Conservation (phyloP, 176 grass and related monocot genomes). For the Secale cereale region DNA sequence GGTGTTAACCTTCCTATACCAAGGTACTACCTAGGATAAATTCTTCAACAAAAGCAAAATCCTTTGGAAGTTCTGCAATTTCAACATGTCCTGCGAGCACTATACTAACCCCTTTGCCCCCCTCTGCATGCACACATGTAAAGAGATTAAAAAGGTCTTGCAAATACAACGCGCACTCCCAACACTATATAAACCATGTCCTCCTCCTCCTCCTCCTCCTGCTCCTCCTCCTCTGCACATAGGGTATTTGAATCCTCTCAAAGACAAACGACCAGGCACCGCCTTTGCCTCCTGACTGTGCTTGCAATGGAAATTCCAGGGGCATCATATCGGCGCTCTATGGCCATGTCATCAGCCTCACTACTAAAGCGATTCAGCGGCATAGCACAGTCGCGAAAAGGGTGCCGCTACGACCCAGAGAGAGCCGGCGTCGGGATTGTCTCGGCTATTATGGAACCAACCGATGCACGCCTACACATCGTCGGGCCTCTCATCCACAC, state of each 20-base stretch:
- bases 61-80: not conserved
- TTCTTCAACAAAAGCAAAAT: not conserved
- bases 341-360: not conserved
- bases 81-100: not conserved
- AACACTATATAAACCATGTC: not conserved
- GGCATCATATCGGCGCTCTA: not conserved
- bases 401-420: constrained; percentile 26
- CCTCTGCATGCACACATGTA: too few relatives aligned
- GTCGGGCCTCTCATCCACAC: not conserved
- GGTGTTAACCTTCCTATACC: not conserved
- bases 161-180: not conserved
- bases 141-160: not conserved
- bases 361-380: not conserved
- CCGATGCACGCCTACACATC: not conserved
- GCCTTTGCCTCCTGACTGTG: not conserved
- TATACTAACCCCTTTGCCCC: not conserved
- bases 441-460: constrained; percentile 12
- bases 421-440: constrained; percentile 36
- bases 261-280: not conserved
- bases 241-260: not conserved
- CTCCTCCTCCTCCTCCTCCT: not conserved
- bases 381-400: not conserved
- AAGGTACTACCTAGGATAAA: not conserved
- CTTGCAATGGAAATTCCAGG: not conserved
- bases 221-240: not conserved